Percentiles rank a stretch among this genome's conserved stretches.
These are phyloP conservation scores for Penicillium atrosanguineum DNA, from an alignment of 495 filamentous ascomycete species.

Conservation along the genomic window DNA sequence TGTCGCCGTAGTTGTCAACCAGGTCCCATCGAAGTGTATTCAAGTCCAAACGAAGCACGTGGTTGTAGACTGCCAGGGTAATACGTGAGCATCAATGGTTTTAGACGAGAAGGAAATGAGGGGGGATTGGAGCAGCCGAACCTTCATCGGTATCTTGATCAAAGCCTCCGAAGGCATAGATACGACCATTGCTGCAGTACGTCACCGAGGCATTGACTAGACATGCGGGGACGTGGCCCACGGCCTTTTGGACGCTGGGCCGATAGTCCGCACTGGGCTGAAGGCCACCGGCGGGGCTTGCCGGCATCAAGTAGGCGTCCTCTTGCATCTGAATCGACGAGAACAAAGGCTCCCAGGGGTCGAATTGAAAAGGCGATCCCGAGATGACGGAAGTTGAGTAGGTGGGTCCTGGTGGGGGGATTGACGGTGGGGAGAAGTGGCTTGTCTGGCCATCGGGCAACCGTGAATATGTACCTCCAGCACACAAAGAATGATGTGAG, in stretches of 20 bases:
- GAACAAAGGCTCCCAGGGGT: conserved; percentile 21
- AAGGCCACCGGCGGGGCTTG: conserved; percentile 65
- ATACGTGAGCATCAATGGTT: not conserved
- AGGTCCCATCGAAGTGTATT: conserved; percentile 86
- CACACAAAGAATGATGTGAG: not conserved
- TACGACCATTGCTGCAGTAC: conserved; percentile 91
- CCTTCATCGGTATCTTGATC: conserved; percentile 98
- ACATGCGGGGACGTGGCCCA: conserved; percentile 88
- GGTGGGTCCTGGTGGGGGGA: conserved; percentile 38
- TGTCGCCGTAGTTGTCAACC: conserved; percentile 98
- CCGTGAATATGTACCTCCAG: conserved; percentile 1
- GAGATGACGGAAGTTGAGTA: conserved; percentile 23
- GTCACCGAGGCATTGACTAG: conserved; percentile 97
- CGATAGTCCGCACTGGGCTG: conserved; percentile 66
- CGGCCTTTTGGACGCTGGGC: conserved; percentile 74
- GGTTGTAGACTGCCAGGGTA: conserved; percentile 77
- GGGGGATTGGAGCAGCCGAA: conserved; percentile 17
- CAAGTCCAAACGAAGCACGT: conserved; percentile 85
- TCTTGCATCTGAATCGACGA: conserved; percentile 39
- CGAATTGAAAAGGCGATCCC: conserved; percentile 24
- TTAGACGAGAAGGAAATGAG: not conserved
- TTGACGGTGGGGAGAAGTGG: conserved; percentile 13
- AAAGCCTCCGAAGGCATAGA: conserved; percentile 98
- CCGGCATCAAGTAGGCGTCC: conserved; percentile 82
- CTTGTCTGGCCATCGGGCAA: conserved; percentile 17